Percentiles rank a stretch among this genome's conserved stretches.
Conservation (phyloP, 805 yeast species). For the Pichia heedii region DNA sequence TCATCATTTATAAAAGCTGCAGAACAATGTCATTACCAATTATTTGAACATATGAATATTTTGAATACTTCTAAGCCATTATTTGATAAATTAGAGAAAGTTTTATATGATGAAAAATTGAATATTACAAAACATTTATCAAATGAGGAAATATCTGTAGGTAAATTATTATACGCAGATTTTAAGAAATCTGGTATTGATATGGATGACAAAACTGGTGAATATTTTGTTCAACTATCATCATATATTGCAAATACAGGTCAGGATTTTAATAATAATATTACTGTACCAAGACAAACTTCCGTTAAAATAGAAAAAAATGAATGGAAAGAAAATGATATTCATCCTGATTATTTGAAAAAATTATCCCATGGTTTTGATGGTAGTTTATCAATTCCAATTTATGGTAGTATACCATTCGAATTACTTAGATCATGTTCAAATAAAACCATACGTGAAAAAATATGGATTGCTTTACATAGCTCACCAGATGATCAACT, state of each 20-base stretch:
- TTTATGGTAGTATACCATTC: conserved; percentile 57
- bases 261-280: conserved; percentile 57
- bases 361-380: conserved; percentile 24
- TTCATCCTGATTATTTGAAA: conserved; percentile 17
- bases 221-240: conserved; percentile 66
- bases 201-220: conserved; percentile 55
- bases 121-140: conserved; percentile 35
- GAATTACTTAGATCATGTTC: conserved; percentile 52
- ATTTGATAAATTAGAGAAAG: conserved; percentile 48
- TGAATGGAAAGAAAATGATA: conserved; percentile 24
- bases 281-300: conserved; percentile 25
- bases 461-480: conserved; percentile 70
- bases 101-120: conserved; percentile 32
- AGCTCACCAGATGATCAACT: conserved; percentile 59
- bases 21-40: conserved; percentile 74
- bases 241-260: conserved; percentile 77
- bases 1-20: conserved; percentile 66
- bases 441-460: conserved; percentile 47
- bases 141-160: conserved; percentile 75
- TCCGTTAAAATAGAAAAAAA: conserved; percentile 22
- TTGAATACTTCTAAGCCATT: conserved; percentile 76
- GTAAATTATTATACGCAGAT: conserved; percentile 68
- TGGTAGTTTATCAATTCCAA: conserved; percentile 41
- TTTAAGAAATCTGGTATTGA: conserved; percentile 86
- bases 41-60: conserved; percentile 91